phyloP scores from a whole-genome alignment of 2,329 filamentous ascomycete species.

The Metarhizium humberi region DNA sequence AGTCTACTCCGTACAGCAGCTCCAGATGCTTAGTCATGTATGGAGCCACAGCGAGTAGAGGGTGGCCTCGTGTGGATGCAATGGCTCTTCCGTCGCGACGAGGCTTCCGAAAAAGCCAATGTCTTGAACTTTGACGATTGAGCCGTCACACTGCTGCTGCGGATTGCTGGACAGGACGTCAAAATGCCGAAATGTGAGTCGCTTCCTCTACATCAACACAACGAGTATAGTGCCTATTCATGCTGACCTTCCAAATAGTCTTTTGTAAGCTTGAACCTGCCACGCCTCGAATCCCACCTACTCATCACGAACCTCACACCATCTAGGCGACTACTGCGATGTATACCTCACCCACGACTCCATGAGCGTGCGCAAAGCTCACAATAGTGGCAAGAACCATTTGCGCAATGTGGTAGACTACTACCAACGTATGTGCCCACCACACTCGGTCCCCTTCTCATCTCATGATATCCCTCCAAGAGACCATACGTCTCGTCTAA shows the following conservation, averaged over 20 bases:
- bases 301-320: conserved; percentile 9
- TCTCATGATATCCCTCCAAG: not conserved
- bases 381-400: conserved; percentile 95
- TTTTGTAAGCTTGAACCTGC: conserved; percentile 14
- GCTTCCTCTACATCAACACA: not conserved
- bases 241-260: conserved; percentile 23
- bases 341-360: conserved; percentile 99
- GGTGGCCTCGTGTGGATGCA: too few species aligned
- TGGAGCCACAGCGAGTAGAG: not conserved
- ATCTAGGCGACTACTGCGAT: conserved; percentile 86
- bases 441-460: not conserved
- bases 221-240: conserved; percentile 13
- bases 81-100: not conserved
- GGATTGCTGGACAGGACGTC: not conserved
- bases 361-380: conserved; percentile 98
- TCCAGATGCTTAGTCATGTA: not conserved
- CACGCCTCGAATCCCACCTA: not conserved
- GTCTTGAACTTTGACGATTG: conserved; percentile 2
- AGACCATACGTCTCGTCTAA: not conserved
- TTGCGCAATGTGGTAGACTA: conserved; percentile 96
- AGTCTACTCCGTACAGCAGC: not conserved
- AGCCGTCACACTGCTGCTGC: not conserved
- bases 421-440: conserved; percentile 67
- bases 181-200: conserved; percentile 9
- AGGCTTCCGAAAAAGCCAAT: not conserved